phyloP scores from a whole-genome alignment of 768 basidiomycete species.

The Rubroboletus satanas region DNA sequence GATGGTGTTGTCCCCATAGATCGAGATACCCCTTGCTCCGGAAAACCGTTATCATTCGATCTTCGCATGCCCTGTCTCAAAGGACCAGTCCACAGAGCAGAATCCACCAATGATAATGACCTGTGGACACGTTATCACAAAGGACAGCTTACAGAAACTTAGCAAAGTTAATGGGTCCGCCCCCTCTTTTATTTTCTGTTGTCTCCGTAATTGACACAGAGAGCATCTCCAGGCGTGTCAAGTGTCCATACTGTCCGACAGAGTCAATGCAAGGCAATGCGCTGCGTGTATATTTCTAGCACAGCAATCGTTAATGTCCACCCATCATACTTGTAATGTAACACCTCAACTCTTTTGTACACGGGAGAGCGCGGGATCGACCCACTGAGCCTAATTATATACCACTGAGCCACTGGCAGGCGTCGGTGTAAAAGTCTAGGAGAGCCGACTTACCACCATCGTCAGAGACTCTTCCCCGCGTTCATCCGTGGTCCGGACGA shows the following conservation, averaged over 20 bases:
- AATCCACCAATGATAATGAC: constrained; percentile 99
- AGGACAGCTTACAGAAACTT: constrained; percentile 86
- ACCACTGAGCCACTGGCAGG: background rate
- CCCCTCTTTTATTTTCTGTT: constrained; percentile 10
- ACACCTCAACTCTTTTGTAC: background rate
- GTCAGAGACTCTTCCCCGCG: constrained; percentile 54
- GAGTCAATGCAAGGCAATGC: constrained; percentile 62
- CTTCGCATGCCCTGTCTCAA: constrained; percentile 96
- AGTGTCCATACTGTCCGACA: constrained; percentile 93
- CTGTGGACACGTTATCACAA: constrained; percentile 93
- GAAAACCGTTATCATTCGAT: constrained; percentile 94
- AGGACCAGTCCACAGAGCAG: constrained; percentile 88
- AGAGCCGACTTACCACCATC: constrained; percentile 42
- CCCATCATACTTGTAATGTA: constrained; percentile 11
- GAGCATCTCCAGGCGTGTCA: constrained; percentile 62
- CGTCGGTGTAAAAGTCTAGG: background rate
- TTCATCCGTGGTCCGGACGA: constrained; percentile 42
- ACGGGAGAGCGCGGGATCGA: constrained; percentile 16
- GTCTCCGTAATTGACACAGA: background rate
- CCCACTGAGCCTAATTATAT: constrained; percentile 25
- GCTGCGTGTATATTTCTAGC: constrained; percentile 63
- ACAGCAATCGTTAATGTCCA: background rate
- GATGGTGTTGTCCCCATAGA: constrained; percentile 44
- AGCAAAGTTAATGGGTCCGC: constrained; percentile 83
- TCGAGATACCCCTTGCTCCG: constrained; percentile 85